These are phyloP conservation scores for Adansonia gregorii DNA, from an alignment of 441 rosid species.

Conservation along the genomic window DNA sequence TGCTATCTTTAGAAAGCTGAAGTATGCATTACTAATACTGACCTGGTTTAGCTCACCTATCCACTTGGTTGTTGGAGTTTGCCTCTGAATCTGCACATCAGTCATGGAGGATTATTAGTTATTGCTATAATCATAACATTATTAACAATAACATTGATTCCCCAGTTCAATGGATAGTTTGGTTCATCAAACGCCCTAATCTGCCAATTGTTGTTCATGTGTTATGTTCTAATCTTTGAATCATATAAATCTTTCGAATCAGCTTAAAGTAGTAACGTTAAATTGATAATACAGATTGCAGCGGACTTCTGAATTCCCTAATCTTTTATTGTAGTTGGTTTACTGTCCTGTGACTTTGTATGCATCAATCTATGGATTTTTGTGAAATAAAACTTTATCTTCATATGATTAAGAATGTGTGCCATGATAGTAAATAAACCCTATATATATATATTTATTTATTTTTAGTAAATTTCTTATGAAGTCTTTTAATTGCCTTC, in stretches of 20 bases:
- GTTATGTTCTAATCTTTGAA: too few relatives aligned
- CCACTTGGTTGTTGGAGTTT: not conserved
- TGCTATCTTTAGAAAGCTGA: not conserved
- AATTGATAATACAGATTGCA: too few relatives aligned
- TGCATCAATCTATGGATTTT: not conserved
- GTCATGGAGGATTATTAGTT: not conserved
- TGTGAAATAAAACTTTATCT: not conserved
- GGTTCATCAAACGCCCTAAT: not conserved
- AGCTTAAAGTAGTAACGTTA: too few relatives aligned
- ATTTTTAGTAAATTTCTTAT: not conserved
- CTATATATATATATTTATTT: too few relatives aligned
- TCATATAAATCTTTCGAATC: too few relatives aligned
- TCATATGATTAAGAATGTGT: not conserved
- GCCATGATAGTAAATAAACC: not conserved
- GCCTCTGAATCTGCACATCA: conserved; percentile 4
- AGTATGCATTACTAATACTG: not conserved
- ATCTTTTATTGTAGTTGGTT: too few relatives aligned
- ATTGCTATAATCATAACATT: not conserved
- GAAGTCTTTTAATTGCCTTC: not conserved
- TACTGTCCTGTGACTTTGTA: not conserved
- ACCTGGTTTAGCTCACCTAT: not conserved
- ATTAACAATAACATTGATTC: not conserved
- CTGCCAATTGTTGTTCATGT: not conserved
- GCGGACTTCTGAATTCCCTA: too few relatives aligned
- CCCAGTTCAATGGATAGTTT: too few relatives aligned